Evolutionary conservation across 768 basidiomycete species (phyloP).

Genomic region (Tylopilus rubrobrunneus): DNA sequence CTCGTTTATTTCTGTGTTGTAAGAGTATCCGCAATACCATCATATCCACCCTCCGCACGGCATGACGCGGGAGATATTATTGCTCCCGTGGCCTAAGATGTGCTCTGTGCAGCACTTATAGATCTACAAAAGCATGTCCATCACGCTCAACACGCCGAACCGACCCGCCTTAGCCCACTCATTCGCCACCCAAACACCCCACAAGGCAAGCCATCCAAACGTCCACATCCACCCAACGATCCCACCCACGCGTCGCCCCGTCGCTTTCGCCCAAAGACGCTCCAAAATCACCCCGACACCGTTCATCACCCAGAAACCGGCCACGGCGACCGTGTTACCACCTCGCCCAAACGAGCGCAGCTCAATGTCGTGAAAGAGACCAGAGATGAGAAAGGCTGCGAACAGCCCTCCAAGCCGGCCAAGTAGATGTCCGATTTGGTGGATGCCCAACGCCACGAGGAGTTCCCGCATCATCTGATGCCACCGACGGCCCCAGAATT

Average conservation of each 20-base stretch:
- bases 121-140: not conserved
- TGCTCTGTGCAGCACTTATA: too few relatives aligned
- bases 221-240: constrained; percentile 51
- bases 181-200: constrained; percentile 47
- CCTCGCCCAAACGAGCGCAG: constrained; percentile 31
- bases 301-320: constrained; percentile 54
- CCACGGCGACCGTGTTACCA: constrained; percentile 37
- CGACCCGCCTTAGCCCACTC: constrained; percentile 25
- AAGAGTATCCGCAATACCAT: not conserved
- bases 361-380: constrained; percentile 52
- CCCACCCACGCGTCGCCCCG: constrained; percentile 45
- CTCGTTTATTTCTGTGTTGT: not conserved
- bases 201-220: constrained; percentile 43
- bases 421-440: constrained; percentile 39
- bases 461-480: constrained; percentile 61
- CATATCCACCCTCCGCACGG: too few relatives aligned
- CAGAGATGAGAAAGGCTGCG: constrained; percentile 58
- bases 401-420: constrained; percentile 50
- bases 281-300: constrained; percentile 52
- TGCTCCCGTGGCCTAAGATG: too few relatives aligned
- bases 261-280: constrained; percentile 38
- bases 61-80: too few relatives aligned
- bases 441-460: constrained; percentile 50
- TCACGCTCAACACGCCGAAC: not conserved
- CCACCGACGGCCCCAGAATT: constrained; percentile 65